phyloP scores from a whole-genome alignment of 257 asterid genomes.

The Buddleja alternifolia region DNA sequence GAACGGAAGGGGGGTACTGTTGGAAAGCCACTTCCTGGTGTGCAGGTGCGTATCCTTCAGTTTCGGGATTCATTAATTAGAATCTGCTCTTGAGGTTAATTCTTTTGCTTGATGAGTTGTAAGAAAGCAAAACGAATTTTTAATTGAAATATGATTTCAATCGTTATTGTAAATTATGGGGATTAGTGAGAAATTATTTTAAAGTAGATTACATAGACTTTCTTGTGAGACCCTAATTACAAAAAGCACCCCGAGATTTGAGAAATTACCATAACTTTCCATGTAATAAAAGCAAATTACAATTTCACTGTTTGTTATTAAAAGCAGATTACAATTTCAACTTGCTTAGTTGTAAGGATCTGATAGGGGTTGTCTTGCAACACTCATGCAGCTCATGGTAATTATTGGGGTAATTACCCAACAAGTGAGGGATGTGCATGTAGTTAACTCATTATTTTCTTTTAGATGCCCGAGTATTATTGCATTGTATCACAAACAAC shows the following conservation, averaged over 20 bases:
- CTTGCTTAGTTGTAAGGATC: too few relatives aligned
- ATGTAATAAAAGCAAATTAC: too few relatives aligned
- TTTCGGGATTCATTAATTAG: slow-evolving; percentile 2
- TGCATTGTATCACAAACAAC: slow-evolving; percentile 4
- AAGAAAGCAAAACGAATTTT: background rate
- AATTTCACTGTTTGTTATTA: too few relatives aligned
- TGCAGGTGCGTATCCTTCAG: slow-evolving; percentile 65
- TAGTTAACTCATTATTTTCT: background rate
- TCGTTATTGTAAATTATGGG: background rate
- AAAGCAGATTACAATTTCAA: too few relatives aligned
- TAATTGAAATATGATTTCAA: background rate
- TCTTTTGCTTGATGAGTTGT: background rate
- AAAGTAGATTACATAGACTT: too few relatives aligned
- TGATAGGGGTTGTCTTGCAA: too few relatives aligned
- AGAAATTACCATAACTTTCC: too few relatives aligned
- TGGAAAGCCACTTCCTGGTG: slow-evolving; percentile 90
- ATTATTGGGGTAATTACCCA: too few relatives aligned
- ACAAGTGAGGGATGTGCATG: too few relatives aligned
- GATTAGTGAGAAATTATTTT: background rate
- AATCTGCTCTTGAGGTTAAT: background rate
- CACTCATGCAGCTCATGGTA: too few relatives aligned
- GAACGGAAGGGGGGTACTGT: slow-evolving; percentile 93
- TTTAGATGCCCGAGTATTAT: background rate
- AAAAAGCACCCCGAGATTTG: too few relatives aligned
- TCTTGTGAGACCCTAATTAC: too few relatives aligned